Percentiles rank a stretch among this genome's conserved stretches.
phyloP scores from a whole-genome alignment of 768 basidiomycete genomes.

The Pulveroboletus sp. region DNA sequence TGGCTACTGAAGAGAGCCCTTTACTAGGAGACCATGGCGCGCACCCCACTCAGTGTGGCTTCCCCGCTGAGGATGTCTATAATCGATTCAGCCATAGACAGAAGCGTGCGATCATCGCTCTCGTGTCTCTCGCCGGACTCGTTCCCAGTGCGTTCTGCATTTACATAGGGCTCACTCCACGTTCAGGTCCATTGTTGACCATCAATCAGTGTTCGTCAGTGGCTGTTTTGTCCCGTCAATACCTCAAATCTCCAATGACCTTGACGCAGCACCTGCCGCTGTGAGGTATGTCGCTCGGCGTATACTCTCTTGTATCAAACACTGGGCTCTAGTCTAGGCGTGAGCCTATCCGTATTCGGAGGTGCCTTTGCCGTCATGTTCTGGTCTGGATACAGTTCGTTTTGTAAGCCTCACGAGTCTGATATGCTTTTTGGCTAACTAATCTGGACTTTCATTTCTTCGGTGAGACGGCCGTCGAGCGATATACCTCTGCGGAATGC shows the following conservation, averaged over 20 bases:
- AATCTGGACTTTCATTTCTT: background rate
- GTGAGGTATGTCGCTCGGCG: conserved; percentile 43
- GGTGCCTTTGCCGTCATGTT: conserved; percentile 44
- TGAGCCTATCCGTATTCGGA: conserved; percentile 47
- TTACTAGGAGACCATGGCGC: conserved; percentile 14
- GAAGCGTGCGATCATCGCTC: too few species aligned
- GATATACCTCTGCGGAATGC: conserved; percentile 56
- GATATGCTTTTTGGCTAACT: background rate
- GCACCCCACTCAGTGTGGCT: background rate
- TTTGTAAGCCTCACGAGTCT: conserved; percentile 34
- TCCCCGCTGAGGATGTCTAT: too few species aligned
- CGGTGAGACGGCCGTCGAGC: conserved; percentile 57
- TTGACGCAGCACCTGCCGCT: conserved; percentile 44
- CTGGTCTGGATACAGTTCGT: conserved; percentile 49
- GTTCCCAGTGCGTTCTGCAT: too few species aligned
- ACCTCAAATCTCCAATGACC: too few species aligned
- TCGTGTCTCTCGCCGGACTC: too few species aligned
- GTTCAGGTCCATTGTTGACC: background rate
- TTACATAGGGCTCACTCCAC: background rate
- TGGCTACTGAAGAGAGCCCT: conserved; percentile 28
- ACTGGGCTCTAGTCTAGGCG: conserved; percentile 35
- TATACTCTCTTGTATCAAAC: background rate
- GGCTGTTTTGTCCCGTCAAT: too few species aligned
- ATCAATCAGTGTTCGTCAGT: conserved; percentile 44
- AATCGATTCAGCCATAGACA: too few species aligned